A percentile compares a stretch with the other conserved stretches of the same genome.
Conservation (phyloP, 345 rosid genomes). For the Angophora floribunda region DNA sequence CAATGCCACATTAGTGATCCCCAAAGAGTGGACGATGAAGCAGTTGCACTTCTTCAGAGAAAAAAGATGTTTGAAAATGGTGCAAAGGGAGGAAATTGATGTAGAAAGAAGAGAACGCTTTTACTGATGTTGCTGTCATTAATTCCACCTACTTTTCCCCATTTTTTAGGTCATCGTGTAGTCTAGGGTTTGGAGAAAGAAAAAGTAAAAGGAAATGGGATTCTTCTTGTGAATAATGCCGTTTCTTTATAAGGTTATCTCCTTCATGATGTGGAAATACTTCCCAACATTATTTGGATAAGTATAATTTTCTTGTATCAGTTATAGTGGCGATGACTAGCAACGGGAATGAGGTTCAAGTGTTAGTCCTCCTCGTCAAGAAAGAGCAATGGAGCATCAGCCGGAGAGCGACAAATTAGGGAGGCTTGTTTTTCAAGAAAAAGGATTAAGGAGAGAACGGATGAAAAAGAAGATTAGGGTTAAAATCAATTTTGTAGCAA, state of each 20-base stretch:
- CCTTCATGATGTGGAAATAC: not conserved
- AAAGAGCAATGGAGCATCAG: not conserved
- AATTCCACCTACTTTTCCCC: not conserved
- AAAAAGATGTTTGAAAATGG: not conserved
- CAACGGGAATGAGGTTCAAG: not conserved
- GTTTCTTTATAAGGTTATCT: not conserved
- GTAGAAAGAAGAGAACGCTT: not conserved
- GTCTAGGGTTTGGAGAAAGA: not conserved
- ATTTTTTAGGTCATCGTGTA: not conserved
- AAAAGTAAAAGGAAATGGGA: not conserved
- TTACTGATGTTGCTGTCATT: not conserved
- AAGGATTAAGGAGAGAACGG: not conserved
- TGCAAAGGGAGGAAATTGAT: not conserved
- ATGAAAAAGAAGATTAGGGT: not conserved
- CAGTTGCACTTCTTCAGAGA: not conserved
- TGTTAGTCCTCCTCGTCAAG: conserved; percentile 5
- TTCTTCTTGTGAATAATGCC: not conserved
- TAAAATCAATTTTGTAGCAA: not conserved
- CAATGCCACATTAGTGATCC: not conserved
- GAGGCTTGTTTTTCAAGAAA: not conserved
- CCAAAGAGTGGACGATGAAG: not conserved
- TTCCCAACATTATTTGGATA: not conserved
- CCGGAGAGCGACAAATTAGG: not conserved
- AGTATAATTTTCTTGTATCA: not conserved
- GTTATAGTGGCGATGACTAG: not conserved